phyloP scores from a whole-genome alignment of 106 monocot genomes.

The Vanilla planifolia region DNA sequence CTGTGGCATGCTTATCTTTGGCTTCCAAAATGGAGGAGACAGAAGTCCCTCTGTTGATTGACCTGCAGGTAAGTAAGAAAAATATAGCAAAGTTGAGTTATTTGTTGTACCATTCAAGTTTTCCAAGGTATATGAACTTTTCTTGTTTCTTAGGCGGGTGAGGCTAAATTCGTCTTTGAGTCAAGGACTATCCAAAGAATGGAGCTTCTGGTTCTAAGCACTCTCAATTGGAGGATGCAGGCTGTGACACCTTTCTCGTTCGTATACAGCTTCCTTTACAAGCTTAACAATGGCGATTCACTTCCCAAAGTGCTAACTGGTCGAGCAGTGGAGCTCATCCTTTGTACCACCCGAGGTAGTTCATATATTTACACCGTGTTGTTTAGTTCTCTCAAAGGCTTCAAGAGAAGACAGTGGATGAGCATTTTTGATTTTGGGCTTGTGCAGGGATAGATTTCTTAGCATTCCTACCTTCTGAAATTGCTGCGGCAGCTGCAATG shows the following conservation, averaged over 20 bases:
- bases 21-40: slow-evolving; percentile 76
- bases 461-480: slow-evolving; percentile 65
- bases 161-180: slow-evolving; percentile 50
- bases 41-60: slow-evolving; percentile 50
- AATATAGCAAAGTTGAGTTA: background rate
- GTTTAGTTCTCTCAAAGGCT: slow-evolving; percentile 1
- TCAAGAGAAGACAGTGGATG: background rate
- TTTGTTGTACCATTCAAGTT: background rate
- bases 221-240: slow-evolving; percentile 78
- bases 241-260: slow-evolving; percentile 72
- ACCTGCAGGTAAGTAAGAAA: slow-evolving; percentile 49
- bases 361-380: background rate
- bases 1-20: slow-evolving; percentile 69
- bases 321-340: slow-evolving; percentile 33
- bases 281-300: slow-evolving; percentile 29
- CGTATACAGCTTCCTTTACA: slow-evolving; percentile 59
- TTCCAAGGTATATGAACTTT: background rate
- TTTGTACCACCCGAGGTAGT: slow-evolving; percentile 45
- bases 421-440: too few relatives aligned
- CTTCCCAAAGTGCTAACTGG: slow-evolving; percentile 13
- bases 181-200: slow-evolving; percentile 66
- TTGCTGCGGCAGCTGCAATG: slow-evolving; percentile 60
- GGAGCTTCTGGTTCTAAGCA: slow-evolving; percentile 68
- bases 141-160: slow-evolving; percentile 27
- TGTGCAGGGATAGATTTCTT: slow-evolving; percentile 50